A percentile compares a stretch with the other conserved stretches of the same genome.
phyloP scores from a whole-genome alignment of 352 stramenopile species.

The Hyphochytrium catenoides region DNA sequence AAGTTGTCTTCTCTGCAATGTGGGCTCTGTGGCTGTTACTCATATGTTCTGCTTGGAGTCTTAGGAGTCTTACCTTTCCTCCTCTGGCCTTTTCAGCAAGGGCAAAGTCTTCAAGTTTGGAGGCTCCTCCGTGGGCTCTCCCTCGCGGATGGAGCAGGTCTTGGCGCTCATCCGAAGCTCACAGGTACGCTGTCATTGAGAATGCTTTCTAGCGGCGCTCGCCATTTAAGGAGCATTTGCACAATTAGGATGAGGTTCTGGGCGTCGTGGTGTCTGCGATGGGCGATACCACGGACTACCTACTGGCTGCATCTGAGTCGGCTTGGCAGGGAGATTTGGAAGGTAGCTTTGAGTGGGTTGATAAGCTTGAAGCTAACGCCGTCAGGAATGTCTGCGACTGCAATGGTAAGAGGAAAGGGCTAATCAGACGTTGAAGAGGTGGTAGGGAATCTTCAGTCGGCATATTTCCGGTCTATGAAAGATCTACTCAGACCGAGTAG shows the following conservation, averaged over 20 bases:
- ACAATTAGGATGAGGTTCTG: conserved; percentile 11
- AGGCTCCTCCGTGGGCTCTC: conserved; percentile 39
- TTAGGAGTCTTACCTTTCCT: no score
- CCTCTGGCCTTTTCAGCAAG: no score
- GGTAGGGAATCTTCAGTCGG: no score
- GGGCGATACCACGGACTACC: conserved; percentile 39
- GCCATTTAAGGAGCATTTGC: no score
- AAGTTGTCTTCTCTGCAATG: no score
- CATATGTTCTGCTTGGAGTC: no score
- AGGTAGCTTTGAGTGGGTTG: conserved; percentile 19
- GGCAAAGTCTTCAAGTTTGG: conserved; percentile 63
- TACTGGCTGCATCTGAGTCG: conserved; percentile 31
- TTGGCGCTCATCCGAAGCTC: conserved; percentile 32
- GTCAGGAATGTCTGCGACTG: conserved; percentile 18
- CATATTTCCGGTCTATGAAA: no score
- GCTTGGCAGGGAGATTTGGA: conserved; percentile 24
- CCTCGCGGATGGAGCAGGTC: conserved; percentile 26
- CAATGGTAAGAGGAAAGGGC: conserved; percentile 14
- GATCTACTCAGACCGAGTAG: no score
- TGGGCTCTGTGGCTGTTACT: no score
- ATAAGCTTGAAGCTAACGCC: conserved; percentile 26
- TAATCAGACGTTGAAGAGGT: no score
- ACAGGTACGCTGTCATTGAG: conserved; percentile 16
- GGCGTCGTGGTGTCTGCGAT: conserved; percentile 48
- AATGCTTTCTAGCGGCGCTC: no score